Base-by-base conservation (phyloP, 306 rosid genomes). In the Sechiopsis laciniata region DNA sequence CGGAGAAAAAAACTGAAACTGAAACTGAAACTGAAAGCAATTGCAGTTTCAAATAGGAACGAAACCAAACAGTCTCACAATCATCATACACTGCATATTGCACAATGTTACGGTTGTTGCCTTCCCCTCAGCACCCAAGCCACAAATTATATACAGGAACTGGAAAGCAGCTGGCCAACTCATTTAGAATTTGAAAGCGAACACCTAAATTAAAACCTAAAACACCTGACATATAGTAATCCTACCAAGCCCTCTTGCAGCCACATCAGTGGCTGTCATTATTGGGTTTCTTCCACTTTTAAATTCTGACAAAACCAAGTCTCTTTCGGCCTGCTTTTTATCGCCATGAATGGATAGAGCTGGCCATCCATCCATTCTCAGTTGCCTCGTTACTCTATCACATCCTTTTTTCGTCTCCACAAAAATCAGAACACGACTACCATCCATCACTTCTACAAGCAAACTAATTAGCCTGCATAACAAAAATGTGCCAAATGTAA, bases 241-340 rank as follows among this genome's bases (percentile, higher is more conserved):
- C 98, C 97, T 94, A 94, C 98, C 98, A 89, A 94, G 97, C 86
- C 98, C 98, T 80, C 98, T 93, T 0, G 98, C 98, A 82, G 98
- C 98, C 85, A 94, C 98, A 90, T 94, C 98, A 77, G 98, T 94
- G 94, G 98, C 98, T 82, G 97, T 91, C 98, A 94, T 94, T 81
- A 94, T 83, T 70, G 91, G 96, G 83, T 91, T 90, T 84, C 96
- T 84, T 82, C 98, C 98, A 89, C 90, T 87, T 84, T 90, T 94
- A 91, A 94, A 94, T 80, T 94, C 98, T 75, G 98, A 87, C 80
- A 94, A 83, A 75, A 94, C 98, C 98, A 97, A 94, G 78, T 94
- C 98, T 78, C 98, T 89, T 84, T 94, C 98, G 0, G 91, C 42
- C 88, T 94, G 97, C 81, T 83, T 94, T 85, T 94, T 94, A 87